A percentile compares a stretch with the other conserved stretches of the same genome.
Evolutionary conservation across 2,329 filamentous ascomycete genomes (phyloP).

Genomic region (Dothideomycetes sp.): DNA sequence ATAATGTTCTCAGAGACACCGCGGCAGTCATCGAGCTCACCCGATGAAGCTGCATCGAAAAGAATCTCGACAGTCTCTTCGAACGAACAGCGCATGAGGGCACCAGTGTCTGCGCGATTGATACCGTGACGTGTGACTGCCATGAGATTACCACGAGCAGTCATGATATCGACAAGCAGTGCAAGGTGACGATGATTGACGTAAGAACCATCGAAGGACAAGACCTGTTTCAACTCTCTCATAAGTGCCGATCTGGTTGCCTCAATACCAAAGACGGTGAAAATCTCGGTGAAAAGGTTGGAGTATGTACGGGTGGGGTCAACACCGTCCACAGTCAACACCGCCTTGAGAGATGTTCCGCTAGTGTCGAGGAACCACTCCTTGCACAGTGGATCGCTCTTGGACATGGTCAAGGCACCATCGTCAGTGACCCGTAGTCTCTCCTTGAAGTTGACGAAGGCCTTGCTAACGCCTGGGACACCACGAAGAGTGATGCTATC

Average conservation of each 20-base stretch:
- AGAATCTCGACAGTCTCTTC: slow-evolving; percentile 98
- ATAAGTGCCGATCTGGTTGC: slow-evolving; percentile 79
- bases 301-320: slow-evolving; percentile 79
- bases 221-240: slow-evolving; percentile 77
- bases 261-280: slow-evolving; percentile 93
- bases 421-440: slow-evolving; percentile 56
- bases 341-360: slow-evolving; percentile 74
- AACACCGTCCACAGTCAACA: slow-evolving; percentile 78
- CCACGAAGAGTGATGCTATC: slow-evolving; percentile 86
- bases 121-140: slow-evolving; percentile 97
- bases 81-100: slow-evolving; percentile 98
- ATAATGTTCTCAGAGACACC: slow-evolving; percentile 99
- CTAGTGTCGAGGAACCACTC: slow-evolving; percentile 96
- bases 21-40: slow-evolving; percentile 93
- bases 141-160: slow-evolving; percentile 83
- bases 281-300: slow-evolving; percentile 90
- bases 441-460: slow-evolving; percentile 79
- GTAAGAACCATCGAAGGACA: slow-evolving; percentile 98
- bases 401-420: slow-evolving; percentile 63
- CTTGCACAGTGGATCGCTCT: slow-evolving; percentile 63
- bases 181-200: slow-evolving; percentile 98
- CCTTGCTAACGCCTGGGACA: slow-evolving; percentile 77
- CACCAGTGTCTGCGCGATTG: slow-evolving; percentile 94
- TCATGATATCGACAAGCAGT: slow-evolving; percentile 95
- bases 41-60: slow-evolving; percentile 84